phyloP scores from a whole-genome alignment of 1,284 basidiomycete species.

The Ustilago xerochloae region DNA sequence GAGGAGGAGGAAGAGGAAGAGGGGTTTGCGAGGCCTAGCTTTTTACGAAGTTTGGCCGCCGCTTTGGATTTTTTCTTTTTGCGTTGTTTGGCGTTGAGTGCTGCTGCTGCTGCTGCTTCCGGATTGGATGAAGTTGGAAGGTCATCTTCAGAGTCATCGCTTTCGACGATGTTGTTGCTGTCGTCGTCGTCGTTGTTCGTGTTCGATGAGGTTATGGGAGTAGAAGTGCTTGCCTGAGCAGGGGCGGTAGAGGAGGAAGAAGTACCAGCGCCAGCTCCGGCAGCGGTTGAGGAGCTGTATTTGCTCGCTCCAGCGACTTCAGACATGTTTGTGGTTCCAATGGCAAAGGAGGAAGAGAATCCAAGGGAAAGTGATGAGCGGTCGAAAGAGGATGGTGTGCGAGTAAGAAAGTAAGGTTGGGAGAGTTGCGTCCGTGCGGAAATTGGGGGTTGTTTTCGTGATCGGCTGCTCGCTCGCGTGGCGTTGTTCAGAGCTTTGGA shows the following conservation, averaged over 20 bases:
- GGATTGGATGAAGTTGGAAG: background rate
- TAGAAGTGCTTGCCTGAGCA: background rate
- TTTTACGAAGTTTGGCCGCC: constrained; percentile 56
- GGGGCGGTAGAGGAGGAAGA: background rate
- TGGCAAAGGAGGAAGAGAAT: no score
- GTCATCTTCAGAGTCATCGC: constrained; percentile 18
- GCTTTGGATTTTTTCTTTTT: constrained; percentile 62
- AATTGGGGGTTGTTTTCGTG: background rate
- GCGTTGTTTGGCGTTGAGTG: constrained; percentile 44
- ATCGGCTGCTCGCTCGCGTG: constrained; percentile 1
- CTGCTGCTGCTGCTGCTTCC: constrained; percentile 10
- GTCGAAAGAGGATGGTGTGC: background rate
- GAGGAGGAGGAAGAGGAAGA: constrained; percentile 1
- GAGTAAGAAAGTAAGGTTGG: background rate
- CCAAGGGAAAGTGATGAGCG: background rate
- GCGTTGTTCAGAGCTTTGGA: no score
- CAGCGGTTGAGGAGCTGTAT: background rate
- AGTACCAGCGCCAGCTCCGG: background rate
- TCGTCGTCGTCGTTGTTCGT: constrained; percentile 23
- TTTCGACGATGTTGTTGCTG: constrained; percentile 13
- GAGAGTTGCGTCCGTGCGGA: background rate
- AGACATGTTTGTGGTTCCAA: background rate
- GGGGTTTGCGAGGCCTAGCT: constrained; percentile 41
- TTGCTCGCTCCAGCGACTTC: background rate
- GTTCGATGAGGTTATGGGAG: no score